Conservation (phyloP, 192 early-diverging fungal genomes). For the Dispira simplex region DNA sequence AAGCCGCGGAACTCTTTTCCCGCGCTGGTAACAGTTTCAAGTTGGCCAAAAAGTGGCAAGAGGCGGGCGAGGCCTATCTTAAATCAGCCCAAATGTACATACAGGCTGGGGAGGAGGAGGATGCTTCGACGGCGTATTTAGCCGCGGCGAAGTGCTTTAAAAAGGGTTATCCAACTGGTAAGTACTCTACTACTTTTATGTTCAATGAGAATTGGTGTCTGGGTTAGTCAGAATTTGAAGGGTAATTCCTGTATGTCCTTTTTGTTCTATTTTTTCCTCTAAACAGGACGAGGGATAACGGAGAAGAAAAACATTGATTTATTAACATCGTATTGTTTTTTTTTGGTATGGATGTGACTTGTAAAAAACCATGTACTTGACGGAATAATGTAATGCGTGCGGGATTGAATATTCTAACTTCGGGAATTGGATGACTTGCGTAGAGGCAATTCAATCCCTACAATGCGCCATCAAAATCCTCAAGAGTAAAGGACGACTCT, state of each 20-base stretch:
- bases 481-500: conserved; percentile 74
- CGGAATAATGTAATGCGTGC: no score
- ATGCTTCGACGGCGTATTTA: conserved; percentile 70
- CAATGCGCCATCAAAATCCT: conserved; percentile 67
- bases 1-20: conserved; percentile 85
- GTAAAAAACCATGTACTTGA: no score
- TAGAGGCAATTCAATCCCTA: conserved; percentile 58
- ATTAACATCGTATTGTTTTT: no score
- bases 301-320: no score
- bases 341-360: no score
- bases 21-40: conserved; percentile 91
- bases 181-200: neutral
- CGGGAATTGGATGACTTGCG: neutral
- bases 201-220: neutral
- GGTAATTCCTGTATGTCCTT: no score
- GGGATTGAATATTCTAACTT: no score
- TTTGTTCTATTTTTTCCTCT: no score
- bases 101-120: conserved; percentile 63
- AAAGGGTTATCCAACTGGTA: conserved; percentile 62
- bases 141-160: conserved; percentile 85
- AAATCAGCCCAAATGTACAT: conserved; percentile 68
- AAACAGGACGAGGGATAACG: no score
- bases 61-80: conserved; percentile 87
- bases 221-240: no score
- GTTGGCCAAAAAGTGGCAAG: conserved; percentile 76